Base-by-base conservation (phyloP, 192 early-diverging fungal species). In the Entomortierella beljakovae region DNA sequence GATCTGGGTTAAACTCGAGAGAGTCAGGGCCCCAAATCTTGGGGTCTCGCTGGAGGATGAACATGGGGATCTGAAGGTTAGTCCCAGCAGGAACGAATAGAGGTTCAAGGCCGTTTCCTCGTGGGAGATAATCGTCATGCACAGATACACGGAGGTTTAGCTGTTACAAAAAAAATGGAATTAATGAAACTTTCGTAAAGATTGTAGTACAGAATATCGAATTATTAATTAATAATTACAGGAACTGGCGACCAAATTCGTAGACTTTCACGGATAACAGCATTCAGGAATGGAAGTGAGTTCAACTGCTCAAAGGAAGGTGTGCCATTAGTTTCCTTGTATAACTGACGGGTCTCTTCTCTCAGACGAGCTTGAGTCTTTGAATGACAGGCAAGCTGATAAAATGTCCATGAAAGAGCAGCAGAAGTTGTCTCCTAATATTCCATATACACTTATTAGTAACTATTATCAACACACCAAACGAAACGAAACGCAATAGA, bases 241-340 rank as follows among this genome's bases (percentile, higher is more conserved):
- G 87, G 86, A 9, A 87, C 82, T 1, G 87, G 86, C 6, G 87
- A 86, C 75, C 85, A 83, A 13, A 88, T 56, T 6, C 87, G 84
- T 22, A 88, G 71, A 43, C 66, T 81, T 58, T 88, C 87, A 28
- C 83, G 81, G 37, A 83, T 61, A 6, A 86, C 85, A 34, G 82
- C 83, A 55, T 86, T 88, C 57, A 88, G 40, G 51, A 81, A 82
- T 3, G 80, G 73, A 20, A 87, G 59, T 6, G 52, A 33, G 58
- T 84, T 85, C 54, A 88, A 80, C 18, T 70, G 73, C 22, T 88
- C 85, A 52, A 83, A 85, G 2, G 60, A 72, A 2, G 84, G 82
- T 0, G 33, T 15, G 18, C 60, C 65, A 22, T 76, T 31, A 3
- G 46, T 57, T 16, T 76, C 46, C 20, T 51, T 68, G 46, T 68